These are phyloP conservation scores for Aspergillus brasiliensis DNA, from an alignment of 2,329 filamentous ascomycete genomes.

Conservation along the genomic window DNA sequence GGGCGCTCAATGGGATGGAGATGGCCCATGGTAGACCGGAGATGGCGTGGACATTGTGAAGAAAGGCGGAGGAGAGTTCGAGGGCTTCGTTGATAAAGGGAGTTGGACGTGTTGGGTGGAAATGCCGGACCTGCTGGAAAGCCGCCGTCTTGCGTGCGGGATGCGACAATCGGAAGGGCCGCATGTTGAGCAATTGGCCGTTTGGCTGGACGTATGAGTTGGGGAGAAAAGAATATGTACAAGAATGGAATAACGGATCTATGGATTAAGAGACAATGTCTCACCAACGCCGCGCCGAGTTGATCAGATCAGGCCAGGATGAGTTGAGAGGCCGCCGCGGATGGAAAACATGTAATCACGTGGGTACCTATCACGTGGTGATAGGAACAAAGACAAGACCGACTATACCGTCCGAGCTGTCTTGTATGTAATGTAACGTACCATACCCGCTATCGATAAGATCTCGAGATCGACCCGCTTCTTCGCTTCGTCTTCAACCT, in stretches of 20 bases:
- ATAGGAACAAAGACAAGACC: neutral
- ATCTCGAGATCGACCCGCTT: neutral
- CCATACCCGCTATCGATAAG: neutral
- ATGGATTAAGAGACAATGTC: neutral
- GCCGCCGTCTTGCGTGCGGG: conserved; percentile 11
- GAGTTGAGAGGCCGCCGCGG: neutral
- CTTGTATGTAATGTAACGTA: neutral
- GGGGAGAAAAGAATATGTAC: neutral
- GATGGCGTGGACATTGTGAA: conserved; percentile 54
- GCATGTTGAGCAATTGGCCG: conserved; percentile 10
- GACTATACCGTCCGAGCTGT: neutral
- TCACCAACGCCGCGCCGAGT: neutral
- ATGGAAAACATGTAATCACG: neutral
- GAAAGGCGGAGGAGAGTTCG: conserved; percentile 47
- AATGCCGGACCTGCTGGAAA: conserved; percentile 44
- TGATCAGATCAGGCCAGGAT: neutral
- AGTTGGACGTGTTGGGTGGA: conserved; percentile 52
- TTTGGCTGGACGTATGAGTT: neutral
- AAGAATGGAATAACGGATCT: neutral
- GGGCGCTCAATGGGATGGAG: conserved; percentile 57
- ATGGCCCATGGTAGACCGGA: conserved; percentile 56
- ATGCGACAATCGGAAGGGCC: conserved; percentile 16
- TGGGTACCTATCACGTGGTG: neutral
- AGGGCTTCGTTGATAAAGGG: conserved; percentile 48
- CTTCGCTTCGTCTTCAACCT: neutral